Evolutionary conservation across 768 basidiomycete genomes (phyloP).

Genomic region (Lyophyllum decastes): DNA sequence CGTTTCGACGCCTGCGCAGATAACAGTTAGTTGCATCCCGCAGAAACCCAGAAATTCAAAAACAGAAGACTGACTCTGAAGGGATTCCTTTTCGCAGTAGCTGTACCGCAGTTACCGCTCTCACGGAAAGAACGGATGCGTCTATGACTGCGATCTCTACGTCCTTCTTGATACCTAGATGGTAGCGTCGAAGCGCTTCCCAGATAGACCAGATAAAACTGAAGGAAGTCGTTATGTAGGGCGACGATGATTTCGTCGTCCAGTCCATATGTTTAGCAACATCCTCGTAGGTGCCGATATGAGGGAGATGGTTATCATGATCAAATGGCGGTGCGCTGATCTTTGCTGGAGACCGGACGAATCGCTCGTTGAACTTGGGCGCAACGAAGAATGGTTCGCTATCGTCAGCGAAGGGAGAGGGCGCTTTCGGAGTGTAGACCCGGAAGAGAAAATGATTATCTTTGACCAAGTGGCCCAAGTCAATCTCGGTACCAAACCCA

Average conservation of each 20-base stretch:
- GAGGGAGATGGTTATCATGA: conserved; percentile 2
- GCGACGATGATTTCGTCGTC: conserved; percentile 70
- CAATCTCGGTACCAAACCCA: conserved; percentile 65
- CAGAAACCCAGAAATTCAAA: background rate
- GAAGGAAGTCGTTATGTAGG: conserved; percentile 76
- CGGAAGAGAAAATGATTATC: conserved; percentile 79
- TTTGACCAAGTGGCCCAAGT: conserved; percentile 61
- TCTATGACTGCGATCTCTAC: conserved; percentile 82
- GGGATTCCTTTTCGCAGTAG: conserved; percentile 53
- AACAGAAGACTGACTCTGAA: conserved; percentile 58
- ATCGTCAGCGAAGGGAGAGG: conserved; percentile 51
- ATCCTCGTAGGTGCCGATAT: conserved; percentile 52
- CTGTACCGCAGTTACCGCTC: conserved; percentile 66
- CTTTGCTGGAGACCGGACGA: conserved; percentile 35
- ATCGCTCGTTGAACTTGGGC: conserved; percentile 59
- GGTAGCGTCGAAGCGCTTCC: conserved; percentile 79
- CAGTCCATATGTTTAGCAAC: conserved; percentile 74
- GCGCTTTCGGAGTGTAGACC: conserved; percentile 73
- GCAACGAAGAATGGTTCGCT: conserved; percentile 70
- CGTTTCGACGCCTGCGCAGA: conserved; percentile 21
- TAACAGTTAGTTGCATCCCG: background rate
- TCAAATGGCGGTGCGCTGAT: conserved; percentile 15
- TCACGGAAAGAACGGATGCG: conserved; percentile 54
- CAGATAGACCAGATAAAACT: conserved; percentile 83
- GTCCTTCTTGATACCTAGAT: conserved; percentile 70